Conservation (phyloP, 495 filamentous ascomycete species). For the Penicillium maclennaniae region DNA sequence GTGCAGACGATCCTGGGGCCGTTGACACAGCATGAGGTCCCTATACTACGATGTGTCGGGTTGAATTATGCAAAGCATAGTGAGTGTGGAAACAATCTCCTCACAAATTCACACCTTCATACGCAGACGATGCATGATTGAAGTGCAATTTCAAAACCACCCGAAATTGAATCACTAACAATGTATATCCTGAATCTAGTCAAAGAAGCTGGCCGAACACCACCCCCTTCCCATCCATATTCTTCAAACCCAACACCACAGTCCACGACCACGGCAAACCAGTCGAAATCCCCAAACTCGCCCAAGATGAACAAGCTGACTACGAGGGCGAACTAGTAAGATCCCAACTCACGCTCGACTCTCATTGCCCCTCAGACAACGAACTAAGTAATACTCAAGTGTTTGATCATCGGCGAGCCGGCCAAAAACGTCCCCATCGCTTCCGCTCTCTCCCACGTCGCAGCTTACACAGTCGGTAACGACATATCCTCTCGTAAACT, state of each 20-base stretch:
- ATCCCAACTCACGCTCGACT: too few species aligned
- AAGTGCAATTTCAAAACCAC: too few species aligned
- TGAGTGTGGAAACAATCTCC: constrained; percentile 5
- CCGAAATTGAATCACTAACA: neutral
- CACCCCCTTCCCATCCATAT: constrained; percentile 48
- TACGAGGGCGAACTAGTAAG: constrained; percentile 53
- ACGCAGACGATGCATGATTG: too few species aligned
- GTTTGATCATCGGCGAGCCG: constrained; percentile 38
- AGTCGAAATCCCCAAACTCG: constrained; percentile 46
- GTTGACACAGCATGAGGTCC: constrained; percentile 32
- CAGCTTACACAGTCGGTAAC: constrained; percentile 47
- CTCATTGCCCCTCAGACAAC: too few species aligned
- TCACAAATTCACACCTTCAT: too few species aligned
- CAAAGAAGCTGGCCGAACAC: constrained; percentile 44
- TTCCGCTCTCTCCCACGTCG: constrained; percentile 44
- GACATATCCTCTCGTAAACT: constrained; percentile 47
- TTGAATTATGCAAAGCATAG: constrained; percentile 41
- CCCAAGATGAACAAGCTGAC: constrained; percentile 47
- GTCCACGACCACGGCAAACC: constrained; percentile 38
- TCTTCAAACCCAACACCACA: constrained; percentile 47
- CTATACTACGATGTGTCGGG: constrained; percentile 38
- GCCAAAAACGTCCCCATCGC: constrained; percentile 41
- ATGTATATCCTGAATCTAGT: constrained; percentile 25
- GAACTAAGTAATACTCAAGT: constrained; percentile 3
- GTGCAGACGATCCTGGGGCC: constrained; percentile 36